phyloP scores from a whole-genome alignment of 768 basidiomycete species.

The Phlegmacium glaucopus region DNA sequence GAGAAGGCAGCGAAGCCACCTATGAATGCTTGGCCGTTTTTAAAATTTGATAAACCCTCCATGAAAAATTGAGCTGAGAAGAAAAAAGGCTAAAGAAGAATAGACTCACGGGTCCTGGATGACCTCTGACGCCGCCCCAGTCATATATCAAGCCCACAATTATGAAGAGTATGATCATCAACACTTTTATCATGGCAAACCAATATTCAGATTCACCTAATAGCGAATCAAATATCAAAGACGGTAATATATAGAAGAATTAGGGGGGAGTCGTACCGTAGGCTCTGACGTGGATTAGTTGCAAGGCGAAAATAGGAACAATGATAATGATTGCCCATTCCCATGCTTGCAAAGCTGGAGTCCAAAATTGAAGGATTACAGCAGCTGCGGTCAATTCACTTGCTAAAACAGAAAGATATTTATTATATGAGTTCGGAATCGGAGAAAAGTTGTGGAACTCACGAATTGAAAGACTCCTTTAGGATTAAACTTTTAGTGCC shows the following conservation, averaged over 20 bases:
- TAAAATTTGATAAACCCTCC: conserved; percentile 51
- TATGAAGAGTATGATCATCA: conserved; percentile 61
- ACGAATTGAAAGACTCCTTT: conserved; percentile 24
- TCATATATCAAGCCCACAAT: conserved; percentile 58
- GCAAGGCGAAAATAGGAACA: conserved; percentile 46
- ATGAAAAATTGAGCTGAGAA: conserved; percentile 15
- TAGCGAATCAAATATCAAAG: not conserved
- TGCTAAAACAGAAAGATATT: too few species aligned
- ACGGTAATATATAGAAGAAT: not conserved
- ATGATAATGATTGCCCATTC: conserved; percentile 56
- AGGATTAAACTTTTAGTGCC: not conserved
- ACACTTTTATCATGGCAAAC: conserved; percentile 62
- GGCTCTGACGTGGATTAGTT: conserved; percentile 54
- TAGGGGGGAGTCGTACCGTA: conserved; percentile 36
- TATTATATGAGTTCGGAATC: not conserved
- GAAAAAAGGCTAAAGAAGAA: conserved; percentile 1
- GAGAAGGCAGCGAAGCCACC: conserved; percentile 52
- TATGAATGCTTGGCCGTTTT: conserved; percentile 47
- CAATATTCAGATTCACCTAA: conserved; percentile 59
- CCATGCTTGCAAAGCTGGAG: conserved; percentile 46
- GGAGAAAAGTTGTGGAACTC: conserved; percentile 5
- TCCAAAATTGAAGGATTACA: conserved; percentile 51
- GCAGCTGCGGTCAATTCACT: conserved; percentile 58
- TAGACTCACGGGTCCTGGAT: conserved; percentile 52
- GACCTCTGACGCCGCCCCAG: conserved; percentile 56